Base-by-base conservation (phyloP, 805 yeast species). In the Pichia exigua region DNA sequence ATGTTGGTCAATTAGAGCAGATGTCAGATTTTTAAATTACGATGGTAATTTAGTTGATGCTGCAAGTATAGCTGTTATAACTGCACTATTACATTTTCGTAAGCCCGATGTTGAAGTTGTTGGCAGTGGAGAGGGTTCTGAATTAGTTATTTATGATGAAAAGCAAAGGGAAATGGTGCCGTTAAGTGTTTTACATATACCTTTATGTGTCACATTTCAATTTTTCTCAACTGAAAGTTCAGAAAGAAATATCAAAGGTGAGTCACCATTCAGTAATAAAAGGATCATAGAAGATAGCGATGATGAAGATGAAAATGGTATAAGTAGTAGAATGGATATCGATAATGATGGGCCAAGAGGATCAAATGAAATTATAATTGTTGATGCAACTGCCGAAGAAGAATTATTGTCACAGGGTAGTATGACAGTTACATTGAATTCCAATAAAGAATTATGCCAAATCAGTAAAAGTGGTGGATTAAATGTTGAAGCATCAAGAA, bases 21-120 rank as follows among this genome's bases (percentile, higher is more conserved):
- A 91, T 63, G 81, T 94, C 18, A 95, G 90, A 62, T 87, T 87
- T 60, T 69, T 94, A 52, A 85, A 90, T 64, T 89, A 81, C 62
- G 99, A 94, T 67, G 99, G 99, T 42, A 95, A 95, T 20, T 77
- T 94, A 46, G 83, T 91, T 42, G 99, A 94, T 66, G 86, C 89
- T 8, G 84, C 92, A 42, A 87, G 96, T 68, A 75, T 90, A 51
- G 98, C 94, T 0, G 97, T 89, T 9, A 85, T 89, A 77, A 79
- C 92, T 9, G 96, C 87, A 0, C 72, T 94, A 50, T 73, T 83
- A 57, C 97, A 91, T 65, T 94, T 81, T 67, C 79, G 78, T 51
- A 83, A 87, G 59, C 95, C 96, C 12, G 97, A 91, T 66, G 78
- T 89, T 32, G 78, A 90, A 2, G 81, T 90, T 11, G 74, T 75